Conservation (phyloP, 495 filamentous ascomycete species). For the Tirmania nivea region DNA sequence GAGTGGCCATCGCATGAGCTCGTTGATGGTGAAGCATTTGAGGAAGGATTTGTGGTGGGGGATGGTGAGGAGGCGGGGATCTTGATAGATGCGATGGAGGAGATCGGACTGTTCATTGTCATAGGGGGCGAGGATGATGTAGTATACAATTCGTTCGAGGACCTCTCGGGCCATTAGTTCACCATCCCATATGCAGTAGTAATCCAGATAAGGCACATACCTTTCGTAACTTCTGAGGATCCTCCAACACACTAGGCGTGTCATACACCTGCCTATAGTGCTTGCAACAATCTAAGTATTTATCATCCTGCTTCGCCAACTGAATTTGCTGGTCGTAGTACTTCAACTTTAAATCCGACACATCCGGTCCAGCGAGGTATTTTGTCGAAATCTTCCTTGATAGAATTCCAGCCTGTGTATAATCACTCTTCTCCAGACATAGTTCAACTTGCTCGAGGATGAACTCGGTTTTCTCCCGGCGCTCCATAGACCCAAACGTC, state of each 20-base stretch:
- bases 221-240: slow-evolving; percentile 59
- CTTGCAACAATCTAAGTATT: slow-evolving; percentile 93
- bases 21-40: slow-evolving; percentile 82
- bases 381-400: slow-evolving; percentile 90
- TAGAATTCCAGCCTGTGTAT: slow-evolving; percentile 84
- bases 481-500: slow-evolving; percentile 94
- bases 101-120: slow-evolving; percentile 98
- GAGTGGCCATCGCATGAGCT: slow-evolving; percentile 95
- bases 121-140: slow-evolving; percentile 85
- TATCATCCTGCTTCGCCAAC: slow-evolving; percentile 84
- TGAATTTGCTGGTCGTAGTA: slow-evolving; percentile 95
- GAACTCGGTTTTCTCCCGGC: slow-evolving; percentile 94
- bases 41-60: slow-evolving; percentile 35
- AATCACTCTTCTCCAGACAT: slow-evolving; percentile 89
- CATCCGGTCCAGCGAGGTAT: slow-evolving; percentile 80
- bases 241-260: slow-evolving; percentile 79
- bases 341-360: slow-evolving; percentile 83
- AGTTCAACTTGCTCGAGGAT: slow-evolving; percentile 86
- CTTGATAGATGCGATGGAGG: slow-evolving; percentile 68
- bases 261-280: slow-evolving; percentile 90
- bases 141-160: slow-evolving; percentile 86
- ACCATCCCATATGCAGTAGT: neutral
- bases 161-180: slow-evolving; percentile 32
- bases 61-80: slow-evolving; percentile 25
- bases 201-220: slow-evolving; percentile 30